Evolutionary conservation across 2,329 filamentous ascomycete species (phyloP).

Genomic region (Botrytis byssoidea): DNA sequence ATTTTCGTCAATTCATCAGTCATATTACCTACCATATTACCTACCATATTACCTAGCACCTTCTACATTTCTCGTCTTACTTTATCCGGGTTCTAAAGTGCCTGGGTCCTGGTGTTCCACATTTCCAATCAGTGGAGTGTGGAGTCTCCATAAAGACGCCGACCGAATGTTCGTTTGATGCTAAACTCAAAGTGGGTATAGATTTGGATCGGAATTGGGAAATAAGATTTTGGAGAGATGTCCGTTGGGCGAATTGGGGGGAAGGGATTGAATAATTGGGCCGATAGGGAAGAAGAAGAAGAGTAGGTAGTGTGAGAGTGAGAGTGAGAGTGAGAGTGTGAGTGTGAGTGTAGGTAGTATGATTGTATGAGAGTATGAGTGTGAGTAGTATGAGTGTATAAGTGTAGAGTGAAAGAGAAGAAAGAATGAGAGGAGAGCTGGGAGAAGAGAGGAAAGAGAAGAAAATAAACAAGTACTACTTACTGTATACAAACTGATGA

Average conservation of each 20-base stretch:
- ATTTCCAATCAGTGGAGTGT: neutral
- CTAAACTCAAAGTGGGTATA: constrained; percentile 3
- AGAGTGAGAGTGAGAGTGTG: no score
- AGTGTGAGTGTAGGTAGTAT: neutral
- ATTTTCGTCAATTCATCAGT: neutral
- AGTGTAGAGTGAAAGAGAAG: no score
- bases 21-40: neutral
- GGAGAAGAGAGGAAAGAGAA: no score
- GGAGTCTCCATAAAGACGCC: constrained; percentile 17
- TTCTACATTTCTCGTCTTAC: neutral
- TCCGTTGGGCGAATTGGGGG: neutral
- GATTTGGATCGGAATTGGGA: neutral
- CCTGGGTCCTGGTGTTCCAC: neutral
- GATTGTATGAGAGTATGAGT: no score
- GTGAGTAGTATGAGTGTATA: no score
- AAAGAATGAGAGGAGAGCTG: no score
- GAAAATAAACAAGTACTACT: neutral
- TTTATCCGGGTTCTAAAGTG: neutral
- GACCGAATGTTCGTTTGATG: neutral
- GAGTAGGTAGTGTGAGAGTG: no score
- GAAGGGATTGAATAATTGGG: neutral
- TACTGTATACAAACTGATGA: no score
- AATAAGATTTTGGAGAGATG: neutral
- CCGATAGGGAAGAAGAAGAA: neutral
- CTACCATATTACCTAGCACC: neutral